Evolutionary conservation across 768 basidiomycete genomes (phyloP).

Genomic region (Sutorius australiensis): DNA sequence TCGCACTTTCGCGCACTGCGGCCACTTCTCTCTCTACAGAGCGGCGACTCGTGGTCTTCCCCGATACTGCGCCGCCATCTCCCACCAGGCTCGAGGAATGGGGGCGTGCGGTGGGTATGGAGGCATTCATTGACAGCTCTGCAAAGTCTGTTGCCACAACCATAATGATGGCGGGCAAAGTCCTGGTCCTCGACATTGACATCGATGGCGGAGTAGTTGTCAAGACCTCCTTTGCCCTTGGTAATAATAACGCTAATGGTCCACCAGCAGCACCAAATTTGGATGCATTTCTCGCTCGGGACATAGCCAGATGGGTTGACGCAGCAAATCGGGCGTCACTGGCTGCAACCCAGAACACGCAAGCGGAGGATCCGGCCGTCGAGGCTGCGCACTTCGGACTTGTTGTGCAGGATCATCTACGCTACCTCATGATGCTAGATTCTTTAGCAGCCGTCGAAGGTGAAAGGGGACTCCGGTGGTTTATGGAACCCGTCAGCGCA

Average conservation of each 20-base stretch:
- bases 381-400: constrained; percentile 49
- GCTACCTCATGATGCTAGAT: constrained; percentile 72
- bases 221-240: constrained; percentile 70
- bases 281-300: constrained; percentile 58
- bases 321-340: constrained; percentile 37
- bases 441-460: constrained; percentile 52
- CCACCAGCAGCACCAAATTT: constrained; percentile 42
- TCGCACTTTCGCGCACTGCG: constrained; percentile 22
- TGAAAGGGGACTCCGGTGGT: constrained; percentile 70
- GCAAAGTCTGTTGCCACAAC: constrained; percentile 41
- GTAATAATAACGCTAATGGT: constrained; percentile 43
- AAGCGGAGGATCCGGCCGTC: constrained; percentile 45
- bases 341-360: constrained; percentile 21
- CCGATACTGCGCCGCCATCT: constrained; percentile 27
- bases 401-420: constrained; percentile 51
- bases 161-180: constrained; percentile 70
- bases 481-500: constrained; percentile 43
- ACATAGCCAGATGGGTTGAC: constrained; percentile 52
- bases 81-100: constrained; percentile 50
- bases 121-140: constrained; percentile 63
- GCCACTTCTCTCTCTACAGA: constrained; percentile 20
- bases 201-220: constrained; percentile 48
- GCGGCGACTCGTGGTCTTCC: constrained; percentile 22
- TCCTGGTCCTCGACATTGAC: constrained; percentile 76
- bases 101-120: constrained; percentile 66